Evolutionary conservation across 2,329 filamentous ascomycete genomes (phyloP).

Genomic region (Hymenoscyphus repandus): DNA sequence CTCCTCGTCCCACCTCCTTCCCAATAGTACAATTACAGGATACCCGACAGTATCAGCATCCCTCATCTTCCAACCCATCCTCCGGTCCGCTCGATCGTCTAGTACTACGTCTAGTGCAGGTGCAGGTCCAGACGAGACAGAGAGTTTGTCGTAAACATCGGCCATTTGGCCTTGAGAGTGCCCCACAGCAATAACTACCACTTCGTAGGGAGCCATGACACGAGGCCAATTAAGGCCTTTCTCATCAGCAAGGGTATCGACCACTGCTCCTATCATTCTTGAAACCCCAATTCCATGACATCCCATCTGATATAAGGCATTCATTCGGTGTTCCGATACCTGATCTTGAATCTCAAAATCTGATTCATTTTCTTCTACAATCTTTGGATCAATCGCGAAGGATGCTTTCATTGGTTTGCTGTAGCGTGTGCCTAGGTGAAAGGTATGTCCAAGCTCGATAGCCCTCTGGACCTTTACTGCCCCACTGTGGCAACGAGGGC

Average conservation of each 20-base stretch:
- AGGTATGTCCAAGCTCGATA: slow-evolving; percentile 91
- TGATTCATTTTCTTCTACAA: slow-evolving; percentile 18
- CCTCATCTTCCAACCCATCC: slow-evolving; percentile 75
- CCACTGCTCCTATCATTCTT: slow-evolving; percentile 80
- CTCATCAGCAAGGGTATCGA: slow-evolving; percentile 66
- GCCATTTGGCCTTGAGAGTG: slow-evolving; percentile 37
- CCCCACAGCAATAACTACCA: slow-evolving; percentile 55
- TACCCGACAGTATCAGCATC: slow-evolving; percentile 90
- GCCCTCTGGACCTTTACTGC: slow-evolving; percentile 62
- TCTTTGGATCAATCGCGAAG: slow-evolving; percentile 42
- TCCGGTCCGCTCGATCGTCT: slow-evolving; percentile 60
- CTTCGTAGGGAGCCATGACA: slow-evolving; percentile 79
- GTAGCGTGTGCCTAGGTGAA: slow-evolving; percentile 87
- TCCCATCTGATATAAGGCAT: slow-evolving; percentile 76
- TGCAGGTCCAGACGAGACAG: not conserved
- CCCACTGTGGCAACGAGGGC: slow-evolving; percentile 63
- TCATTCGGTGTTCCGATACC: no score
- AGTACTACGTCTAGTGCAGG: slow-evolving; percentile 57
- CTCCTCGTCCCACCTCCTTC: slow-evolving; percentile 54
- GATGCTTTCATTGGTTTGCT: slow-evolving; percentile 65
- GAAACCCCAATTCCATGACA: slow-evolving; percentile 95
- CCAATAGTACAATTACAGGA: slow-evolving; percentile 75
- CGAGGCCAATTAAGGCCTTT: slow-evolving; percentile 84
- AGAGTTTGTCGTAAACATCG: slow-evolving; percentile 59
- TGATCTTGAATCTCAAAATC: not conserved